phyloP scores from a whole-genome alignment of 2,329 filamentous ascomycete species.

The Dryadomyces quercus-mongolicae region DNA sequence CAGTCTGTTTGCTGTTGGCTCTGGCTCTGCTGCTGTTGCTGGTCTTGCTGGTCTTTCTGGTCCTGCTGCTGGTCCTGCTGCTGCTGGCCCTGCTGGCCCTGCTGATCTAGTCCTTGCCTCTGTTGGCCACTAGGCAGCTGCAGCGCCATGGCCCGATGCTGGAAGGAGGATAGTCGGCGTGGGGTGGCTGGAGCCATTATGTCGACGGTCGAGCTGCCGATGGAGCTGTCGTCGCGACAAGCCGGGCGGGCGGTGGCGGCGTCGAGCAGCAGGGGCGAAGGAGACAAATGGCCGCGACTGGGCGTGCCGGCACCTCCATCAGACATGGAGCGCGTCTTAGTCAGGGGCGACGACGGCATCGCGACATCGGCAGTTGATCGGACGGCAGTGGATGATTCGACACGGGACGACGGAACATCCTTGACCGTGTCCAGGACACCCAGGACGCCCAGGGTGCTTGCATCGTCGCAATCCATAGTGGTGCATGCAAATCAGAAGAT shows the following conservation, averaged over 20 bases:
- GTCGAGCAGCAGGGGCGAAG: constrained; percentile 42
- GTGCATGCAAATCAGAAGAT: too few relatives aligned
- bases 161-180: constrained; percentile 51
- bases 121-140: constrained; percentile 37
- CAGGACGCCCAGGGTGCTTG: constrained; percentile 11
- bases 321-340: constrained; percentile 52
- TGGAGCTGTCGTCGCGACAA: constrained; percentile 55
- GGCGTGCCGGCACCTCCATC: constrained; percentile 45
- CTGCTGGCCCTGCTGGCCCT: constrained; percentile 15
- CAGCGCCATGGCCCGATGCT: constrained; percentile 52
- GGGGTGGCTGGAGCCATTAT: constrained; percentile 57
- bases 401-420: constrained; percentile 5
- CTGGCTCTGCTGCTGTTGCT: constrained; percentile 14
- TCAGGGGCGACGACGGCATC: constrained; percentile 26
- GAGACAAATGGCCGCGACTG: constrained; percentile 30
- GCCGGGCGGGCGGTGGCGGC: constrained; percentile 33
- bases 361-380: not conserved
- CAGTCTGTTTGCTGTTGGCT: not conserved
- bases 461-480: constrained; percentile 14
- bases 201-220: constrained; percentile 25
- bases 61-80: constrained; percentile 9
- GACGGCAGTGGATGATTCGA: not conserved
- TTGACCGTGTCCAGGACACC: constrained; percentile 10
- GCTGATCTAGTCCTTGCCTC: too few relatives aligned
- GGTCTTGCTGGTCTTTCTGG: constrained; percentile 10